Base-by-base conservation (phyloP, 2,329 filamentous ascomycete species). In the Lasiodiplodia gonubiensis region DNA sequence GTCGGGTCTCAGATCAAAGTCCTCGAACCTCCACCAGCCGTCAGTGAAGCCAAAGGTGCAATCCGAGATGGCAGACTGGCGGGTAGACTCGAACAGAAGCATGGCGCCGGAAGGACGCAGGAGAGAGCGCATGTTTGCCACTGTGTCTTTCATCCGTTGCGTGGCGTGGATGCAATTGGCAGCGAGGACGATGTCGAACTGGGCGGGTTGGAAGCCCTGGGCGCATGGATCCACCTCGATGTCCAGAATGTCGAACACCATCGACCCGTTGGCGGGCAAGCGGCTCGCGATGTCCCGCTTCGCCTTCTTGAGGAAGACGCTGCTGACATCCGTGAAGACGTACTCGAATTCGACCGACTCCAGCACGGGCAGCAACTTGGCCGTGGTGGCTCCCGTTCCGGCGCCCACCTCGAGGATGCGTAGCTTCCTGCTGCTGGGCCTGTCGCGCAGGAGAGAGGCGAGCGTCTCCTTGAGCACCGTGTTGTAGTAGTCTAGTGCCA, bases 181-280 rank as follows among this genome's bases (percentile, higher is more conserved):
- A 18, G 46, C 46, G 46, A 49, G 39, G 21, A 74, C 65, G 12
- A 75, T 1, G 49, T 75, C 74, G 61, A 72, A 74, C 46, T 49
- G 46, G 1, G 33, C 57, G 1, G 64, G 14, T 18, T 69, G 27
- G 35, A 65, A 71, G 14, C 69, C 69, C 57, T 72, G 70, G 1
- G 37, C 59, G 4, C 55, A 6, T 1, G 70, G 71, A 37, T 70
- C 63, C 18, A 54, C 21, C 25, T 70, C 52, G 30, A 74, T 71
- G 55, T 75, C 70, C 16, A 74, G 63, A 2, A 69, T 53, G 0
- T 23, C 37, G 37, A 52, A 72, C 3, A 63, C 64, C 5, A 71
- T 51, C 3, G 30, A 65, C 42, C 33, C 23, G 51, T 39, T 69
- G 7, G 46, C 16, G 16, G 46, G 46, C 46, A 49, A 10, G 14